A percentile compares a stretch with the other conserved stretches of the same genome.
Evolutionary conservation across 2,329 filamentous ascomycete species (phyloP).

Genomic region (Pezicula neosporulosa): DNA sequence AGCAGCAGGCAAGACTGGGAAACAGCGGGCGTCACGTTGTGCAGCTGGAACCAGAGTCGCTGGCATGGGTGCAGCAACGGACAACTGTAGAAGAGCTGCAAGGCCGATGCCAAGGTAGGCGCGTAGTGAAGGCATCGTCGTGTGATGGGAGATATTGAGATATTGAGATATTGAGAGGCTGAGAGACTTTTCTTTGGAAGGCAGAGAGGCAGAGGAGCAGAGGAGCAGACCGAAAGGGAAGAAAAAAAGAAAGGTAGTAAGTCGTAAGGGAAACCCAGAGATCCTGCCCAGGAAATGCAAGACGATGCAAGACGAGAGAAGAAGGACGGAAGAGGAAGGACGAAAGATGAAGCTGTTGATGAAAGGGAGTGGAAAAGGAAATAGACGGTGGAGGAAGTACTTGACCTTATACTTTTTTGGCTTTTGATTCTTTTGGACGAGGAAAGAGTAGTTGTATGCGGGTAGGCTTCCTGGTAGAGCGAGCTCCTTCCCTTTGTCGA

Average conservation of each 20-base stretch:
- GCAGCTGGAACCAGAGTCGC: neutral
- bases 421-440: neutral
- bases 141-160: too few species aligned
- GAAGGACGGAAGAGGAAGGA: neutral
- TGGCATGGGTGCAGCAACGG: conserved; percentile 12
- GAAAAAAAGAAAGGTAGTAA: neutral
- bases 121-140: conserved; percentile 21
- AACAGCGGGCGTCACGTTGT: neutral
- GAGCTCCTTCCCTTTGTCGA: neutral
- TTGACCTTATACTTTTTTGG: neutral
- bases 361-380: neutral
- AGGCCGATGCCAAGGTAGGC: conserved; percentile 19
- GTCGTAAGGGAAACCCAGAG: neutral
- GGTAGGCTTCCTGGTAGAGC: neutral
- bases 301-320: neutral
- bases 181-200: neutral
- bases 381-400: neutral
- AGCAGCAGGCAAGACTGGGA: neutral
- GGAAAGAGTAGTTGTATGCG: neutral
- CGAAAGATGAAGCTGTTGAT: neutral
- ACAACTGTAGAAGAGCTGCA: conserved; percentile 13
- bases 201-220: neutral
- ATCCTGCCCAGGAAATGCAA: neutral
- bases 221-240: neutral
- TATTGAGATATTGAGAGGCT: too few species aligned